phyloP scores from a whole-genome alignment of 2,329 filamentous ascomycete genomes.

The Aureobasidium sp. region DNA sequence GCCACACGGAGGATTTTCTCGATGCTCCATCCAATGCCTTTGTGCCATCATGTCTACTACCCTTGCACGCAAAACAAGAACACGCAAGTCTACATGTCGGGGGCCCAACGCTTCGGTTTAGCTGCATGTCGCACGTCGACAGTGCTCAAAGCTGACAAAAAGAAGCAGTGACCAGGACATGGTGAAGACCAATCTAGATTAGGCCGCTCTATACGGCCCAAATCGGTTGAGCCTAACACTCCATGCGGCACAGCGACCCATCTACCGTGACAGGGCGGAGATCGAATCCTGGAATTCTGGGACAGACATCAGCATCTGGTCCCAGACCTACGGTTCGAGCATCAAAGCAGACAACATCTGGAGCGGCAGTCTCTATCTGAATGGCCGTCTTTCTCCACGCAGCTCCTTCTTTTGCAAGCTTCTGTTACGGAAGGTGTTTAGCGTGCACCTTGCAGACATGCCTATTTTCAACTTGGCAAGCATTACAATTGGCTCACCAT shows the following conservation, averaged over 20 bases:
- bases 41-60: not conserved
- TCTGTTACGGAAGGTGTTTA: not conserved
- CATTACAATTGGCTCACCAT: not conserved
- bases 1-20: not conserved
- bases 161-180: not conserved
- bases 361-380: not conserved
- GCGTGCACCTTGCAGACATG: not conserved
- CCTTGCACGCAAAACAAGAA: not conserved
- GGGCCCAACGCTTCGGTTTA: not conserved
- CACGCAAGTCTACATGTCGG: not conserved
- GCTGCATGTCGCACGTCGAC: not conserved
- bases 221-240: not conserved
- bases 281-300: not conserved
- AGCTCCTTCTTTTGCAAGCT: not conserved
- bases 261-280: not conserved
- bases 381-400: not conserved
- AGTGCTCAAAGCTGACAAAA: not conserved
- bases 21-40: not conserved
- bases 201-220: not conserved
- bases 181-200: not conserved
- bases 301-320: not conserved
- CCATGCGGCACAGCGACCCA: not conserved
- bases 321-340: not conserved
- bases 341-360: not conserved
- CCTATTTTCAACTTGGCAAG: not conserved